These are phyloP conservation scores for Fusarium pininemorale DNA, from an alignment of 2,329 filamentous ascomycete species.

Conservation along the genomic window DNA sequence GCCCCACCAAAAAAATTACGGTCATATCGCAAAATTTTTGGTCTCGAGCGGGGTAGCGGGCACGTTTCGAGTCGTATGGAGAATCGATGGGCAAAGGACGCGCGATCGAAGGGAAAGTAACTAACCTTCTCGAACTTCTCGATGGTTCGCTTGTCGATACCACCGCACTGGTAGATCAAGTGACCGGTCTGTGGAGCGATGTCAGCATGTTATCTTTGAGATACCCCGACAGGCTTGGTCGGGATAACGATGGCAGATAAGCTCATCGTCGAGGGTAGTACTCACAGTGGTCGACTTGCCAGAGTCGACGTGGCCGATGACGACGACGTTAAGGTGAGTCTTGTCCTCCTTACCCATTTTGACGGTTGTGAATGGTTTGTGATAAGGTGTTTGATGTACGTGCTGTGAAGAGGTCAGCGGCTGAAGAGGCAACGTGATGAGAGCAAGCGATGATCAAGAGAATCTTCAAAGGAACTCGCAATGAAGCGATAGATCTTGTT, in stretches of 20 bases:
- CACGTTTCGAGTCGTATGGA: conserved; percentile 15
- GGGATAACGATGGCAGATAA: conserved; percentile 9
- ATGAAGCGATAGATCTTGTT: conserved; percentile 13
- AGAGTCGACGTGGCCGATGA: conserved; percentile 99
- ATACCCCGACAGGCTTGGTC: conserved; percentile 16
- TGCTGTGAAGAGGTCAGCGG: conserved; percentile 38
- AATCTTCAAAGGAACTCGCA: conserved; percentile 1
- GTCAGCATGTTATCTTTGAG: conserved; percentile 29
- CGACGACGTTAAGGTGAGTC: conserved; percentile 96
- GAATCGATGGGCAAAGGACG: conserved; percentile 15
- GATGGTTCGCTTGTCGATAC: conserved; percentile 99
- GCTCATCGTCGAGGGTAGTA: conserved; percentile 36
- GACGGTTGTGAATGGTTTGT: conserved; percentile 44
- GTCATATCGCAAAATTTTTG: conserved; percentile 28
- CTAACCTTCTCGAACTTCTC: conserved; percentile 99
- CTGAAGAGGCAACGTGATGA: neutral
- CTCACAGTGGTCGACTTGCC: conserved; percentile 98
- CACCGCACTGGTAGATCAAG: conserved; percentile 99
- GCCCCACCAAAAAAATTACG: conserved; percentile 25
- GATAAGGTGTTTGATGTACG: conserved; percentile 35
- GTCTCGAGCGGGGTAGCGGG: conserved; percentile 13
- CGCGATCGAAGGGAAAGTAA: conserved; percentile 31
- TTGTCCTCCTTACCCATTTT: conserved; percentile 86
- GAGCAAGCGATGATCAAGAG: conserved; percentile 1
- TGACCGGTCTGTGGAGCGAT: conserved; percentile 68